These are phyloP conservation scores for Teunomyces gatunensis DNA, from an alignment of 805 yeast genomes.

Conservation along the genomic window DNA sequence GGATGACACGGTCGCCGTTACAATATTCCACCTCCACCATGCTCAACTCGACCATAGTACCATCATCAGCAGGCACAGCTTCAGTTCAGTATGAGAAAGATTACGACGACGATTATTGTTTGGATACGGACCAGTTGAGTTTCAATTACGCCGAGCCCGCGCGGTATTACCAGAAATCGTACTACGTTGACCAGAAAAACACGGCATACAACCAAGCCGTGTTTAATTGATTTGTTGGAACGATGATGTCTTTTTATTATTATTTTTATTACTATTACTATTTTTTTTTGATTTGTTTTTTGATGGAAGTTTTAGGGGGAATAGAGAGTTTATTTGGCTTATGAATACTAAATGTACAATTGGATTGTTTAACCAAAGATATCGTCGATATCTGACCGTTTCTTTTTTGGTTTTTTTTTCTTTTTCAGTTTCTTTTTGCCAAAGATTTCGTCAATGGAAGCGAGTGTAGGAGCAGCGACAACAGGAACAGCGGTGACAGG, in stretches of 20 bases:
- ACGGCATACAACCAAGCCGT: constrained; percentile 1
- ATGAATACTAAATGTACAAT: not conserved
- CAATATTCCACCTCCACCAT: not conserved
- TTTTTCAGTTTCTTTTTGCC: constrained; percentile 10
- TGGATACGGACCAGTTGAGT: constrained; percentile 42
- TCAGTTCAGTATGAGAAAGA: constrained; percentile 9
- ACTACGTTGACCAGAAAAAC: constrained; percentile 1
- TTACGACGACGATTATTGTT: constrained; percentile 45
- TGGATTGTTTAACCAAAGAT: constrained; percentile 55
- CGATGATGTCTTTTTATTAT: not conserved
- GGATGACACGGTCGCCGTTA: constrained; percentile 1
- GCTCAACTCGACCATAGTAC: not conserved
- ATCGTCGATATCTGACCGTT: constrained; percentile 54
- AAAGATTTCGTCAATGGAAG: constrained; percentile 10
- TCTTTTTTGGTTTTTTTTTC: constrained; percentile 7
- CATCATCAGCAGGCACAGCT: not conserved
- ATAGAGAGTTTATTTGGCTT: not conserved
- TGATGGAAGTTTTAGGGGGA: not conserved
- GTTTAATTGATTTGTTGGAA: not conserved
- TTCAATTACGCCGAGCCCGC: not conserved
- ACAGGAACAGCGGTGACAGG: not conserved
- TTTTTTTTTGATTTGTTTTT: not conserved
- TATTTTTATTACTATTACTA: not conserved
- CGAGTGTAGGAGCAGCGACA: not conserved
- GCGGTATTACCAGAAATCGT: not conserved